Conservation (phyloP, 2,329 filamentous ascomycete species). For the Colletotrichum sp. region DNA sequence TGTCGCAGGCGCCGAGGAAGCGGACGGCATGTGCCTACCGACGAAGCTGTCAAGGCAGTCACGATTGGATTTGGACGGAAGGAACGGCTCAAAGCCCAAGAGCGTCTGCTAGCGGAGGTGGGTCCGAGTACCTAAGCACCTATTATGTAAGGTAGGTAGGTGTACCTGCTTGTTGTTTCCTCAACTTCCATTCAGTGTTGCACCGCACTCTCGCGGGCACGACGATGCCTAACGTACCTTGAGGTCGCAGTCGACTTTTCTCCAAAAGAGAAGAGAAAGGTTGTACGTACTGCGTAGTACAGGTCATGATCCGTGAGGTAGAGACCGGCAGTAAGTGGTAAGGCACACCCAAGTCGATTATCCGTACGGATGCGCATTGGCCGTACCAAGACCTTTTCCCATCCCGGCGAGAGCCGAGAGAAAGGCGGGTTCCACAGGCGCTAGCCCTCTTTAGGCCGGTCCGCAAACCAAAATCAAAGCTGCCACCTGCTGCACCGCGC, state of each 20-base stretch:
- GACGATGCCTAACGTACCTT: background rate
- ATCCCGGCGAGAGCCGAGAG: conserved; percentile 9
- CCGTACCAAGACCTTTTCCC: background rate
- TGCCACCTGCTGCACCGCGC: background rate
- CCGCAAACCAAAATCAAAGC: background rate
- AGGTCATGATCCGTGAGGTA: background rate
- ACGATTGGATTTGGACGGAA: conserved; percentile 19
- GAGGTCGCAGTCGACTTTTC: background rate
- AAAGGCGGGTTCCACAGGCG: background rate
- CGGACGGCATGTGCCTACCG: conserved; percentile 5
- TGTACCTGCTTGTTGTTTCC: background rate
- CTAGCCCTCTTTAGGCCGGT: background rate
- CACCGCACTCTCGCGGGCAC: background rate
- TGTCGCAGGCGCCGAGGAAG: conserved; percentile 6
- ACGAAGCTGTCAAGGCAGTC: background rate
- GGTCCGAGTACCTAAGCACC: background rate
- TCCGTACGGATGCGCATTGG: background rate
- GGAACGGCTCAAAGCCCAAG: conserved; percentile 11
- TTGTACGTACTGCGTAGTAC: background rate
- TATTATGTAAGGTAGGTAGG: background rate
- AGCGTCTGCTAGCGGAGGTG: conserved; percentile 14
- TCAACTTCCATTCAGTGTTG: background rate
- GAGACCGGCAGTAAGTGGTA: too few species aligned
- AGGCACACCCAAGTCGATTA: background rate
- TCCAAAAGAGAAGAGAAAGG: background rate